phyloP scores from a whole-genome alignment of 169 alveolate genomes.

The Cytauxzoon felis region DNA sequence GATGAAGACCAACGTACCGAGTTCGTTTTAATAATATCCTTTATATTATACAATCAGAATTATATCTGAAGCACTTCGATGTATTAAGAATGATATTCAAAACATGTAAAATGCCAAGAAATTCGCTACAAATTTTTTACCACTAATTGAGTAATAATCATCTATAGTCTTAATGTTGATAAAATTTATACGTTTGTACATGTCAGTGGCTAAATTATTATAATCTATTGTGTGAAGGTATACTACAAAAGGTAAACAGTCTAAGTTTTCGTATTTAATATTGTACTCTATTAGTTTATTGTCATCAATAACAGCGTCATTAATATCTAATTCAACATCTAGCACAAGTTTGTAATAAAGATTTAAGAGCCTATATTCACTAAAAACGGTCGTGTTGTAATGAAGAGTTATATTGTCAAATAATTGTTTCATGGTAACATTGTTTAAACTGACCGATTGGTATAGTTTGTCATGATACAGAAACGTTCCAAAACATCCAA shows the following conservation, averaged over 20 bases:
- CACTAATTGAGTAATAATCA: conserved; percentile 41
- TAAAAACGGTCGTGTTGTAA: neutral
- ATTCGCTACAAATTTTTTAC: conserved; percentile 39
- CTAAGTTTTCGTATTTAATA: too few relatives aligned
- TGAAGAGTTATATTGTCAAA: neutral
- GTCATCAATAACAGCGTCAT: neutral
- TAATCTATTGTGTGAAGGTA: conserved; percentile 58
- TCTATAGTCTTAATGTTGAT: conserved; percentile 19
- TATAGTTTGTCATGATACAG: conserved; percentile 26
- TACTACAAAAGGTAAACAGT: conserved; percentile 45
- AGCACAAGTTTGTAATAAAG: conserved; percentile 3
- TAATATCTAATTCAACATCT: neutral
- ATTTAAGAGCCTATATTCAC: neutral
- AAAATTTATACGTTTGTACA: conserved; percentile 47
- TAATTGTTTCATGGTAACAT: neutral
- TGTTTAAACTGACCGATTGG: neutral
- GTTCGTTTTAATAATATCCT: conserved; percentile 9
- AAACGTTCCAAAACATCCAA: conserved; percentile 5
- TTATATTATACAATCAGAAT: neutral
- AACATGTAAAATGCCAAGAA: conserved; percentile 51
- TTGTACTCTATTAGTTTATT: neutral
- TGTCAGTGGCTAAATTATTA: conserved; percentile 41
- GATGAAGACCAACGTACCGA: neutral
- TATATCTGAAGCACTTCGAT: neutral
- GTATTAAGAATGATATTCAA: too few relatives aligned